These are phyloP conservation scores for Arabis hirsuta DNA, from an alignment of 345 rosid genomes.

Conservation along the genomic window DNA sequence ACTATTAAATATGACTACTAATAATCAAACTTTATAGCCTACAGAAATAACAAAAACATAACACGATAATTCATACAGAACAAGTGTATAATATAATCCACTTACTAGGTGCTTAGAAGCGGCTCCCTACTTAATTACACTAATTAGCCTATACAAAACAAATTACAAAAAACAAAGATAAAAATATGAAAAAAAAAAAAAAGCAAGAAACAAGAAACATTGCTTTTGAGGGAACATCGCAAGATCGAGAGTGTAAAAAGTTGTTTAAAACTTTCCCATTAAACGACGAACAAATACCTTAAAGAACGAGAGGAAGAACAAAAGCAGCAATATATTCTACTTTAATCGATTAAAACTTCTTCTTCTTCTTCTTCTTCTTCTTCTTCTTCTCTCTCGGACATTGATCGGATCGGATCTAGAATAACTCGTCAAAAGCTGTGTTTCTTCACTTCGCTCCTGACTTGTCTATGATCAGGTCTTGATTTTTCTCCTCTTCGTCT, in stretches of 20 bases:
- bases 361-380: conserved; percentile 37
- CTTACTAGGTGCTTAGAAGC: conserved; percentile 27
- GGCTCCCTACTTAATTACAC: conserved; percentile 34
- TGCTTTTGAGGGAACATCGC: conserved; percentile 43
- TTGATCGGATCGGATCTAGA: conserved; percentile 64
- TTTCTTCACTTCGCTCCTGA: conserved; percentile 43
- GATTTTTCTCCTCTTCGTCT: conserved; percentile 18
- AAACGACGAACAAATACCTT: conserved; percentile 44
- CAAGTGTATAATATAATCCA: conserved; percentile 36
- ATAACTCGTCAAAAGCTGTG: conserved; percentile 43
- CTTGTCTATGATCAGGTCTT: conserved; percentile 56
- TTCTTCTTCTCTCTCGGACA: conserved; percentile 34
- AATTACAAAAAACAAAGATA: conserved; percentile 7
- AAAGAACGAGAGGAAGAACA: conserved; percentile 36
- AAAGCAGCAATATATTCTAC: conserved; percentile 12
- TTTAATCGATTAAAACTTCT: conserved; percentile 37
- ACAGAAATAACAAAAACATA: conserved; percentile 11
- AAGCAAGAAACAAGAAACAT: conserved; percentile 39
- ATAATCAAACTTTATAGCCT: conserved; percentile 6
- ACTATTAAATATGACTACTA: conserved; percentile 9
- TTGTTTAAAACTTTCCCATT: conserved; percentile 33
- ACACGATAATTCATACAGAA: conserved; percentile 16
- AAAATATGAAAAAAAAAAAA: not conserved
- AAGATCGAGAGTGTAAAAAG: conserved; percentile 36
- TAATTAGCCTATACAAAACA: conserved; percentile 14